Evolutionary conservation across 495 filamentous ascomycete genomes (phyloP).

Genomic region (Articulospora tetracladia): DNA sequence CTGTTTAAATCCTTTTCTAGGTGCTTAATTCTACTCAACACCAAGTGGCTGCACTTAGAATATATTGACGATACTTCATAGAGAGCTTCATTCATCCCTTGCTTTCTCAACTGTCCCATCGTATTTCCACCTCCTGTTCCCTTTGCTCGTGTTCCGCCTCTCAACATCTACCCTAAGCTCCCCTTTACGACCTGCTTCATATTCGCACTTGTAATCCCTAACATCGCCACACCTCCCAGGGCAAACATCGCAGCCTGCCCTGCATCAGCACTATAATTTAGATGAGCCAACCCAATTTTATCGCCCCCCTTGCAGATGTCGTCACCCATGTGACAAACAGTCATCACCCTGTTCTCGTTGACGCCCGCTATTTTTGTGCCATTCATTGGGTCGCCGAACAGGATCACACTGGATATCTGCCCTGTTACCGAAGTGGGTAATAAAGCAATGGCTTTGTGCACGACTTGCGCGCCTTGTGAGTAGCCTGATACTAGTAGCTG

Average conservation of each 20-base stretch:
- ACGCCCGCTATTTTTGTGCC: slow-evolving; percentile 40
- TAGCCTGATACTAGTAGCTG: slow-evolving; percentile 23
- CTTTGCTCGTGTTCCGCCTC: neutral
- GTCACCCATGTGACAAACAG: slow-evolving; percentile 50
- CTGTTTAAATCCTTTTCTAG: neutral
- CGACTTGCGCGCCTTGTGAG: slow-evolving; percentile 54
- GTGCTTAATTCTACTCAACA: neutral
- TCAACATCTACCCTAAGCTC: neutral
- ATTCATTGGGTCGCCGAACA: slow-evolving; percentile 56
- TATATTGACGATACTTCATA: too few species aligned
- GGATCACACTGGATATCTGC: slow-evolving; percentile 50
- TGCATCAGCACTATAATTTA: slow-evolving; percentile 18
- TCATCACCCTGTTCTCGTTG: slow-evolving; percentile 42
- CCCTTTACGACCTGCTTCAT: slow-evolving; percentile 1
- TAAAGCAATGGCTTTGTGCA: slow-evolving; percentile 42
- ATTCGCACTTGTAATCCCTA: slow-evolving; percentile 20
- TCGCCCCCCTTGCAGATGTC: slow-evolving; percentile 43
- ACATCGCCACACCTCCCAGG: slow-evolving; percentile 13
- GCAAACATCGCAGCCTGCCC: slow-evolving; percentile 17
- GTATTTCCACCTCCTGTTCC: too few species aligned
- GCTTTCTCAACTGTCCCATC: neutral
- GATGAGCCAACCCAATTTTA: slow-evolving; percentile 4
- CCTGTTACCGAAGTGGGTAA: slow-evolving; percentile 36
- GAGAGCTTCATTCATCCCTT: too few species aligned
- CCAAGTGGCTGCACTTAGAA: too few species aligned